Conservation (phyloP, 345 rosid genomes). For the Eucalyptus sideroxylon region DNA sequence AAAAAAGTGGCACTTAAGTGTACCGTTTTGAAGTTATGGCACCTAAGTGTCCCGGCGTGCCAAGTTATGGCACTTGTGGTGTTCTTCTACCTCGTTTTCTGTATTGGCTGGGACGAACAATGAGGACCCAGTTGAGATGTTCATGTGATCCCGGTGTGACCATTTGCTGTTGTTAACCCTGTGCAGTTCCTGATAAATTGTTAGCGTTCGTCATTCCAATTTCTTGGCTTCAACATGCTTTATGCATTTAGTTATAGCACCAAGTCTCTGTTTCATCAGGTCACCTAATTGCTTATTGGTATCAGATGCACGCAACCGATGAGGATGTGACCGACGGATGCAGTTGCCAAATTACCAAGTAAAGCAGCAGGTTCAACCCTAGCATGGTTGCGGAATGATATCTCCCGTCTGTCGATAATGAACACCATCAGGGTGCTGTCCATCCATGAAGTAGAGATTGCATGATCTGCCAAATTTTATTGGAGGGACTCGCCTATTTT, state of each 20-base stretch:
- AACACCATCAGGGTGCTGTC: not conserved
- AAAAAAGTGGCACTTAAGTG: no score
- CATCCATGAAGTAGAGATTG: not conserved
- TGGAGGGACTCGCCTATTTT: not conserved
- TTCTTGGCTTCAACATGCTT: not conserved
- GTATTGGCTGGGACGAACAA: not conserved
- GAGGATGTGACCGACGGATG: not conserved
- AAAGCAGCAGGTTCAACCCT: not conserved
- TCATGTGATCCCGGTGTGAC: conserved; percentile 29
- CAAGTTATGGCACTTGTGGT: no score
- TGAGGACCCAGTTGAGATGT: conserved; percentile 2
- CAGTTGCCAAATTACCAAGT: not conserved
- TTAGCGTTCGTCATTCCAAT: not conserved
- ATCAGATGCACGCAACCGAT: not conserved
- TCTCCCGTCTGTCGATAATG: not conserved
- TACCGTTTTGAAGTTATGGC: no score
- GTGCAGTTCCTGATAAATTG: not conserved
- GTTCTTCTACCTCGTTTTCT: not conserved
- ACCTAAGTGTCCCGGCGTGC: no score
- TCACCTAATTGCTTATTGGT: not conserved
- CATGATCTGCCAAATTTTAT: not conserved
- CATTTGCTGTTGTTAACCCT: not conserved
- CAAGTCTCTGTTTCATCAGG: not conserved
- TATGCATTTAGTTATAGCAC: not conserved
- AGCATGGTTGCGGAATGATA: not conserved